phyloP scores from a whole-genome alignment of 768 basidiomycete genomes.

The Leccinum uliginosum region DNA sequence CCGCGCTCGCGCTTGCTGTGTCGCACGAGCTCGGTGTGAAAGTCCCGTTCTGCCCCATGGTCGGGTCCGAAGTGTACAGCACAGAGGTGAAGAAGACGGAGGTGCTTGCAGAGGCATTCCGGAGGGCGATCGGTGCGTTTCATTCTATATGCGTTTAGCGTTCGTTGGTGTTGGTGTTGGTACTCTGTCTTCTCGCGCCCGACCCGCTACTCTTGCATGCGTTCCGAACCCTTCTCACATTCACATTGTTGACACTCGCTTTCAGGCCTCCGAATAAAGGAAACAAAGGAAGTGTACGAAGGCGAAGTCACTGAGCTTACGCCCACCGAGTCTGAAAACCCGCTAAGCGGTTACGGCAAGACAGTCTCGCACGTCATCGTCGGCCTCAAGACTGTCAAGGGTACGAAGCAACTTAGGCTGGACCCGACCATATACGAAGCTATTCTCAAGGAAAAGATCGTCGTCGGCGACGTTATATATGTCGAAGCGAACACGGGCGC shows the following conservation, averaged over 20 bases:
- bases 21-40: constrained; percentile 92
- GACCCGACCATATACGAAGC: constrained; percentile 97
- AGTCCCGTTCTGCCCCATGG: constrained; percentile 98
- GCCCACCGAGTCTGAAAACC: constrained; percentile 95
- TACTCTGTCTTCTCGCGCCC: background rate
- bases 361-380: constrained; percentile 98
- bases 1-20: constrained; percentile 92
- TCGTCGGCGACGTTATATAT: constrained; percentile 95
- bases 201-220: background rate
- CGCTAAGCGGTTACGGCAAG: constrained; percentile 95
- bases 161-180: background rate
- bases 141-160: background rate
- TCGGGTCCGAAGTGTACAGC: constrained; percentile 94
- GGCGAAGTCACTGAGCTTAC: constrained; percentile 98
- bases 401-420: constrained; percentile 90
- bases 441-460: constrained; percentile 94
- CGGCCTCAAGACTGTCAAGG: constrained; percentile 88
- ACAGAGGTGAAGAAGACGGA: constrained; percentile 99
- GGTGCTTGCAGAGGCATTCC: constrained; percentile 90
- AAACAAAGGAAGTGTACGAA: constrained; percentile 98
- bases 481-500: constrained; percentile 92
- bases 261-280: constrained; percentile 88
- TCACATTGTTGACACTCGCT: background rate
- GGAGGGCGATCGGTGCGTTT: constrained; percentile 89
- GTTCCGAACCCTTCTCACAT: background rate